A percentile compares a stretch with the other conserved stretches of the same genome.
These are phyloP conservation scores for Sordariomycetes sp. DNA, from an alignment of 2,329 filamentous ascomycete species.

Conservation along the genomic window DNA sequence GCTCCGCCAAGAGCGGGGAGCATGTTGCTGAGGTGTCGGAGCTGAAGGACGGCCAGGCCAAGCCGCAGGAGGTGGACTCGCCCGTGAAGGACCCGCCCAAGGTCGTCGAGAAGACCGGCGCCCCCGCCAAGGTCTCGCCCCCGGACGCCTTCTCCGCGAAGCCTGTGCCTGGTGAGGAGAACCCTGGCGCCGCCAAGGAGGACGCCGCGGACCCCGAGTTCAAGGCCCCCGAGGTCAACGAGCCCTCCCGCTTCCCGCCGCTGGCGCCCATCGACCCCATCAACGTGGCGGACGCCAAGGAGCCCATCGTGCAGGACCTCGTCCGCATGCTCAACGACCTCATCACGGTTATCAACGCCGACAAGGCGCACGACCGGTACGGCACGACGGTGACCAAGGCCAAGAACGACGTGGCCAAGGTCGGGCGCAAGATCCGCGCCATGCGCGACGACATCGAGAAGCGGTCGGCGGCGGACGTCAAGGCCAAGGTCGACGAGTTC, in stretches of 20 bases:
- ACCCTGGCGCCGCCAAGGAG: constrained; percentile 6
- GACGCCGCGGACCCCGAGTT: constrained; percentile 21
- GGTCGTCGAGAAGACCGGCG: constrained; percentile 15
- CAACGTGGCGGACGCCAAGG: constrained; percentile 62
- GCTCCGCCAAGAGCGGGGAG: constrained; percentile 18
- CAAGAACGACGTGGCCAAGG: constrained; percentile 68
- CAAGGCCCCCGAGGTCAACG: constrained; percentile 52
- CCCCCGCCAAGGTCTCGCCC: constrained; percentile 12
- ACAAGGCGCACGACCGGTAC: constrained; percentile 69
- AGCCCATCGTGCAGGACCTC: constrained; percentile 84
- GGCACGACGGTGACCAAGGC: constrained; percentile 71
- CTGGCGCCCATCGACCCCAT: constrained; percentile 68
- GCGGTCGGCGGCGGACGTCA: constrained; percentile 65
- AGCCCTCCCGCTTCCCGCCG: constrained; percentile 53
- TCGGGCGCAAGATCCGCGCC: constrained; percentile 66
- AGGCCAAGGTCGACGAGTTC: constrained; percentile 64
- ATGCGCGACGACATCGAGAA: constrained; percentile 61
- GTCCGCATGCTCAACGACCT: constrained; percentile 95
- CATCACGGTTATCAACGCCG: constrained; percentile 85
- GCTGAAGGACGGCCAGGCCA: constrained; percentile 16
- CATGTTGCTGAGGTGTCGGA: constrained; percentile 18
- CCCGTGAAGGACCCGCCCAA: constrained; percentile 6
- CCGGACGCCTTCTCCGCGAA: constrained; percentile 16
- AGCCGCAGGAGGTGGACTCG: constrained; percentile 8
- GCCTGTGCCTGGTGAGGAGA: not conserved